These are phyloP conservation scores for Pythium volutum DNA, from an alignment of 352 stramenopile genomes.

Conservation along the genomic window DNA sequence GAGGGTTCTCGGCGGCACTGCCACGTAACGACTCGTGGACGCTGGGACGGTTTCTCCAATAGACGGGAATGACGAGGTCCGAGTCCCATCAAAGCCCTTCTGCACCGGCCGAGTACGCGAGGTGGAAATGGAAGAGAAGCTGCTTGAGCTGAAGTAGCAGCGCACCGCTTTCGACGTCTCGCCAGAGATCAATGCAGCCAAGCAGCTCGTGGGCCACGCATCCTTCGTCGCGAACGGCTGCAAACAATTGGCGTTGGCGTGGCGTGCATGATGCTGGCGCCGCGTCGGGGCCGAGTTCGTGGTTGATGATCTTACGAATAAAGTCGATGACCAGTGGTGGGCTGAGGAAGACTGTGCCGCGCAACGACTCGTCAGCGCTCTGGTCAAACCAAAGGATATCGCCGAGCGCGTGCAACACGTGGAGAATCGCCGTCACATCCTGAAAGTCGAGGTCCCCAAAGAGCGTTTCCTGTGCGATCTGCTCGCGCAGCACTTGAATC, in stretches of 20 bases:
- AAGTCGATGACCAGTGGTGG: not conserved
- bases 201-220: slow-evolving; percentile 7
- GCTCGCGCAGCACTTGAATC: too few species aligned
- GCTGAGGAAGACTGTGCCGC: not conserved
- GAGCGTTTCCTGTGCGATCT: too few species aligned
- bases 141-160: slow-evolving; percentile 15
- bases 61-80: slow-evolving; percentile 17
- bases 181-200: slow-evolving; percentile 1
- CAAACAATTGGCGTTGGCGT: too few species aligned
- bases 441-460: too few species aligned
- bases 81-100: slow-evolving; percentile 1
- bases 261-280: too few species aligned
- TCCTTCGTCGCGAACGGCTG: too few species aligned
- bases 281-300: slow-evolving; percentile 1
- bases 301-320: not conserved
- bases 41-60: slow-evolving; percentile 18
- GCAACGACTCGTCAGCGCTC: too few species aligned
- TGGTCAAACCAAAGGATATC: too few species aligned
- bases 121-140: slow-evolving; percentile 18
- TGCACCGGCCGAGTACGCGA: slow-evolving; percentile 7
- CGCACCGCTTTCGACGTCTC: not conserved
- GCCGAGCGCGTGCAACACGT: too few species aligned
- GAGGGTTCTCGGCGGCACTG: too few species aligned
- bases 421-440: too few species aligned
- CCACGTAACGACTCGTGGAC: not conserved